Evolutionary conservation across 345 rosid species (phyloP), one percentile per base, ranked within the genome.

Genomic region (Firmiana major): DNA sequence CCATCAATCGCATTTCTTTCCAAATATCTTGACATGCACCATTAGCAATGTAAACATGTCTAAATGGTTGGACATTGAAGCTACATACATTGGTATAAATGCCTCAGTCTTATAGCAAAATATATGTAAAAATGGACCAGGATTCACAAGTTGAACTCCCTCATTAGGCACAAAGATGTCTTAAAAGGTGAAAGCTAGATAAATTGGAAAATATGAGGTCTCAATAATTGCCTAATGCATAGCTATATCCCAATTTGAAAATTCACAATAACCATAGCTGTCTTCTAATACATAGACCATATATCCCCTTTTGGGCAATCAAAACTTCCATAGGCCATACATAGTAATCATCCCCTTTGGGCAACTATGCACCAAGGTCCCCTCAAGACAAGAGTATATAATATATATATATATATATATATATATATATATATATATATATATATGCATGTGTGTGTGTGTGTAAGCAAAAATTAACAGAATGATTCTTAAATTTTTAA

Each of bases 21-120:
- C 31, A 60, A 55, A 66, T 49, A 75, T 59, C 75, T 60, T n/a
- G n/a, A 75, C 53, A n/a, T 43, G 19, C 16, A 75, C 6, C 77
- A 46, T 24, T 45, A 3, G 55, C 55, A 45, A 7, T 7, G 10
- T 16, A 42, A 63, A 31, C 58, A 63, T 63, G 10, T 21, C 19
- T 9, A 65, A 16, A 48, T 31, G 34, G 16, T 63, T 19, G 11
- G 53, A 59, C 2, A 48, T 51, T 31, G 24, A 48, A 64, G 63
- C 72, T 17, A 75, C 34, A 45, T 8, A 62, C 28, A 45, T 34
- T 63, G 45, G 24, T 72, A 49, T 10, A 38, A 51, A 19, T 54
- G n/a, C 21, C 28, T 6, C 22, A 26, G 49, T 40, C 24, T 73
- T 22, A 58, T 55, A n/a, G 76, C 7, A 73, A 40, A 58, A 55